Base-by-base conservation (phyloP, 768 basidiomycete species). In the Boletus edulis region DNA sequence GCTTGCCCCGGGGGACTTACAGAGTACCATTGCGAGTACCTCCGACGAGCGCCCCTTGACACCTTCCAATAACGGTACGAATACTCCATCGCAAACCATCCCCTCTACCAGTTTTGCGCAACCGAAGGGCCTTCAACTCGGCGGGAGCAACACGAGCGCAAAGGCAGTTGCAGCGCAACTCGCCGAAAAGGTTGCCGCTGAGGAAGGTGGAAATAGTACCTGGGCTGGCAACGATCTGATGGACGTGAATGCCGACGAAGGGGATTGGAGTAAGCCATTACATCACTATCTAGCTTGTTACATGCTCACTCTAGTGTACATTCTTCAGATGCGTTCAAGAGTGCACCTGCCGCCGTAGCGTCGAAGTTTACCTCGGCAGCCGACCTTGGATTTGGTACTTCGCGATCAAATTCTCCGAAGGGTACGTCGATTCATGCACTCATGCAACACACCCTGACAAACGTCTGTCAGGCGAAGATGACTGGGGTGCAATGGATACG, bases 241-340 rank as follows among this genome's bases (percentile, higher is more conserved):
- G 68, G 94, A 99, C 65, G 86, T 98, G 5, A 87, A 94, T 64
- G 94, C 91, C 0, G 95, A 98, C 62, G 82, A 86, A 24, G 95
- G 87, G 63, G 96, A 98, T 67, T 99, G 95, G 95, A 89, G 95
- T 91, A 67, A 67, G 87, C 78, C 4, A 13, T 54, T 18, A 35
- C n/a, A 38, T 44, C 22, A 38, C 24, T n/a, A 13, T 37, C 15
- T 37, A 45, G 17, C 13, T 14, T 29, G 8, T 39, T 7, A 6
- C 3, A 3, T 38, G 1, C 41, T 51, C 20, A 40, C 3, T 6
- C 1, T 46, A 12, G n/a, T 8, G 17, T 31, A 2, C n/a, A 45
- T 11, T 42, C n/a, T 51, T 13, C 50, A 87, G 91, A 84, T 66
- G 87, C 85, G n/a, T 93, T 93, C 60, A 89, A 92, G 69, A 81